A percentile compares a stretch with the other conserved stretches of the same genome.
Evolutionary conservation across 306 rosid genomes (phyloP).

Genomic region (Quercus alba): DNA sequence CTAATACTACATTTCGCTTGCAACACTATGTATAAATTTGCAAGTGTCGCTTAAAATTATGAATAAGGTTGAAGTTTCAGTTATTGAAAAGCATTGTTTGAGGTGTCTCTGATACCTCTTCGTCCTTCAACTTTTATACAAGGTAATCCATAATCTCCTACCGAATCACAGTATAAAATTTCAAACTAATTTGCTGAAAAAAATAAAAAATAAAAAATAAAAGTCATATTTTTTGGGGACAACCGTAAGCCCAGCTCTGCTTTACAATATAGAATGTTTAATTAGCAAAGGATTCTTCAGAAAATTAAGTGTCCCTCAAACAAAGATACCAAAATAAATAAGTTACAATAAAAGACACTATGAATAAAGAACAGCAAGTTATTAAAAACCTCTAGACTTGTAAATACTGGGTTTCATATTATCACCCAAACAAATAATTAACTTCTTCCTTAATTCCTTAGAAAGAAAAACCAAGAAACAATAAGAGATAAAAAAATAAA

Average conservation of each 20-base stretch:
- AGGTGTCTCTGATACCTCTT: neutral
- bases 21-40: neutral
- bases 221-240: neutral
- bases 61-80: neutral
- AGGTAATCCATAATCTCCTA: neutral
- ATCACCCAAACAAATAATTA: neutral
- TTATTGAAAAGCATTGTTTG: neutral
- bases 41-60: neutral
- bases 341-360: neutral
- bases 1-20: neutral
- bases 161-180: neutral
- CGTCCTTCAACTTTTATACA: neutral
- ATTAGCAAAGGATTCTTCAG: neutral
- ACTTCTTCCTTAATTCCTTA: neutral
- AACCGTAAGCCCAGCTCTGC: neutral
- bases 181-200: neutral
- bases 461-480: neutral
- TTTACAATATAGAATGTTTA: neutral
- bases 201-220: neutral
- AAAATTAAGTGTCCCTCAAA: neutral
- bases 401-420: neutral
- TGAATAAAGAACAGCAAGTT: neutral
- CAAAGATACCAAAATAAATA: neutral
- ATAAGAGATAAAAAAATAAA: neutral
- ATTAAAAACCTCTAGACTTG: neutral